Conservation (phyloP, 2,329 filamentous ascomycete species). For the Paramyrothecium roridum region DNA sequence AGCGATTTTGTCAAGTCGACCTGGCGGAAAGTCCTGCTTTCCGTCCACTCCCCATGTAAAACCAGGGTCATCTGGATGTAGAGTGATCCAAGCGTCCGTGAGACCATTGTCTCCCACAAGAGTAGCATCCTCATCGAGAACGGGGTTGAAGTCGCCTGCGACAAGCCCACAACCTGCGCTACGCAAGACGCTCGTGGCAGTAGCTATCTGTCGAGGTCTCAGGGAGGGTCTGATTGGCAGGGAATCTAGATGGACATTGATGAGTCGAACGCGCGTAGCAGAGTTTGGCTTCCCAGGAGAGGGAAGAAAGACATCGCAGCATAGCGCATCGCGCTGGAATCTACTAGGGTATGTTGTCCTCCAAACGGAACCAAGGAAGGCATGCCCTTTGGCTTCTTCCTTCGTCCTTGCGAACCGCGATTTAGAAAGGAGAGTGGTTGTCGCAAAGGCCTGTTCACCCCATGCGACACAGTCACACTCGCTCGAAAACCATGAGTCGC, state of each 20-base stretch:
- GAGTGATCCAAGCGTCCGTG: slow-evolving; percentile 28
- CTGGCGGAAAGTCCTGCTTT: slow-evolving; percentile 23
- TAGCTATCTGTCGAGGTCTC: slow-evolving; percentile 25
- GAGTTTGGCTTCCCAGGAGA: neutral
- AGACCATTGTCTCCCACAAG: slow-evolving; percentile 27
- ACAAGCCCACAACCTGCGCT: slow-evolving; percentile 25
- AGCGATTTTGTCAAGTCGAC: slow-evolving; percentile 33
- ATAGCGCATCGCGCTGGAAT: slow-evolving; percentile 29
- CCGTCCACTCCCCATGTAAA: slow-evolving; percentile 35
- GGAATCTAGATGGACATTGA: slow-evolving; percentile 37
- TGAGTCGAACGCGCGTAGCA: slow-evolving; percentile 19
- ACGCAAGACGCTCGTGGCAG: slow-evolving; percentile 19
- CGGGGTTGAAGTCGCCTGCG: slow-evolving; percentile 37
- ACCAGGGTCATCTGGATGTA: slow-evolving; percentile 23
- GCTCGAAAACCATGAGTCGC: slow-evolving; percentile 25
- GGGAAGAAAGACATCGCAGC: slow-evolving; percentile 26
- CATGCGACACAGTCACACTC: slow-evolving; percentile 19
- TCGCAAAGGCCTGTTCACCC: slow-evolving; percentile 18
- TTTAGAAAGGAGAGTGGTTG: slow-evolving; percentile 23
- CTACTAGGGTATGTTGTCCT: slow-evolving; percentile 24
- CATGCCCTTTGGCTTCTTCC: neutral
- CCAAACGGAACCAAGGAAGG: slow-evolving; percentile 24
- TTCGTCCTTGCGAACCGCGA: slow-evolving; percentile 14
- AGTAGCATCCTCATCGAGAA: slow-evolving; percentile 26
- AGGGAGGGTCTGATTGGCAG: slow-evolving; percentile 20